Evolutionary conservation across 2,329 filamentous ascomycete species (phyloP).

Genomic region (Aspergillus sp.): DNA sequence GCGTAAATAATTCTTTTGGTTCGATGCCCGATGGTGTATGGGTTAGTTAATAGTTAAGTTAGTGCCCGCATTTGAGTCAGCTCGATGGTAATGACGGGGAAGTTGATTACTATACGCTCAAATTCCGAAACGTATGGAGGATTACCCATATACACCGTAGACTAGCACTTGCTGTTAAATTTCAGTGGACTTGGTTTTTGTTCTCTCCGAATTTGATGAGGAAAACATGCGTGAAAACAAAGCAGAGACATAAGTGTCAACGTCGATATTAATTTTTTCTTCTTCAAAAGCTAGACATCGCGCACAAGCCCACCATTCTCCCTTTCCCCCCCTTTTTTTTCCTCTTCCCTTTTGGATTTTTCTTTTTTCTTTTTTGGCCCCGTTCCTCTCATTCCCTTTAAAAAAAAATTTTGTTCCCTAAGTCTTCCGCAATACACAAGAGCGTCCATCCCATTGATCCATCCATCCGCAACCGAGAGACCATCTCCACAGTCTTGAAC

Average conservation of each 20-base stretch:
- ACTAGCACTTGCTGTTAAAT: background rate
- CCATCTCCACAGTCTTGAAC: constrained; percentile 20
- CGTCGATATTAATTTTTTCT: constrained; percentile 9
- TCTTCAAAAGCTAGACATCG: constrained; percentile 8
- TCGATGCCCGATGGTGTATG: background rate
- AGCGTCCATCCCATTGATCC: constrained; percentile 18
- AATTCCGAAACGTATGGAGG: background rate
- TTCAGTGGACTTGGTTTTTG: background rate
- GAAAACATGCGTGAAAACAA: background rate
- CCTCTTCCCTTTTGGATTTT: background rate
- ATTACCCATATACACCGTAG: background rate
- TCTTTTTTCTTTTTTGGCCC: background rate
- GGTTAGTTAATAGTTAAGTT: no score
- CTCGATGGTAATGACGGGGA: background rate
- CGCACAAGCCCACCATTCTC: constrained; percentile 4
- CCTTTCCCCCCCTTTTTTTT: background rate
- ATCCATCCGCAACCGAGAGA: constrained; percentile 27
- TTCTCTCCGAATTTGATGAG: background rate
- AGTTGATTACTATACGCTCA: background rate
- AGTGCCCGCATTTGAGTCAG: background rate
- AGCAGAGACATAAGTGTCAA: background rate
- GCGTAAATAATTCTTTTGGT: background rate
- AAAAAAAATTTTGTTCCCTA: constrained; percentile 6
- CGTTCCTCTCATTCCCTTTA: background rate
- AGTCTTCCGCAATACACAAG: constrained; percentile 22